Base-by-base conservation (phyloP, 345 rosid species). In the Leavenworthia alabamica region DNA sequence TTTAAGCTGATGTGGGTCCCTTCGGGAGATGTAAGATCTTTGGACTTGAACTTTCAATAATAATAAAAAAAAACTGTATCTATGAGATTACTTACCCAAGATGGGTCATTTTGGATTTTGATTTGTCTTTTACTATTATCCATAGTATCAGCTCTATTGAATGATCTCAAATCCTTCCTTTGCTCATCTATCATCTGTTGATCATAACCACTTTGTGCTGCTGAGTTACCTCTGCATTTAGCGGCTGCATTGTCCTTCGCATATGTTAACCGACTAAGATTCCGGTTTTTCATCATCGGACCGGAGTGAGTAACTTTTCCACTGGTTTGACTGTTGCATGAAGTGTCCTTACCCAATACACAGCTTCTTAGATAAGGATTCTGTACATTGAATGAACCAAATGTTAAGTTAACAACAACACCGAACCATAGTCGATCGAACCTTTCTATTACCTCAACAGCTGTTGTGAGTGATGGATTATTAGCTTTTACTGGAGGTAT, bases 31-130 rank as follows among this genome's bases (percentile, higher is more conserved):
- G n/a, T n/a, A n/a, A n/a, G n/a, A n/a, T n/a, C n/a, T n/a, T n/a
- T n/a, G n/a, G n/a, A n/a, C n/a, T n/a, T n/a, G n/a, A n/a, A n/a
- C n/a, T n/a, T n/a, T n/a, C n/a, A n/a, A n/a, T n/a, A n/a, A n/a
- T n/a, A n/a, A n/a, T n/a, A n/a, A n/a, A n/a, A n/a, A n/a, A n/a
- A n/a, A n/a, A n/a, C n/a, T n/a, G n/a, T n/a, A n/a, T n/a, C n/a
- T n/a, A n/a, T n/a, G n/a, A n/a, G n/a, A n/a, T n/a, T n/a, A 54
- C 77, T 66, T 60, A 66, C 72, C 71, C 67, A 72, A 17, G 76
- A 73, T 16, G 17, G 46, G 51, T 66, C 67, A 40, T 66, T 73
- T 53, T 61, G 45, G 16, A 65, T 42, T 64, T 59, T 72, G 56
- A 28, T 42, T 64, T 58, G 75, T 46, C 71, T 72, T 11, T 48